Conservation (phyloP, 805 yeast genomes). For the Candida patagonica region DNA sequence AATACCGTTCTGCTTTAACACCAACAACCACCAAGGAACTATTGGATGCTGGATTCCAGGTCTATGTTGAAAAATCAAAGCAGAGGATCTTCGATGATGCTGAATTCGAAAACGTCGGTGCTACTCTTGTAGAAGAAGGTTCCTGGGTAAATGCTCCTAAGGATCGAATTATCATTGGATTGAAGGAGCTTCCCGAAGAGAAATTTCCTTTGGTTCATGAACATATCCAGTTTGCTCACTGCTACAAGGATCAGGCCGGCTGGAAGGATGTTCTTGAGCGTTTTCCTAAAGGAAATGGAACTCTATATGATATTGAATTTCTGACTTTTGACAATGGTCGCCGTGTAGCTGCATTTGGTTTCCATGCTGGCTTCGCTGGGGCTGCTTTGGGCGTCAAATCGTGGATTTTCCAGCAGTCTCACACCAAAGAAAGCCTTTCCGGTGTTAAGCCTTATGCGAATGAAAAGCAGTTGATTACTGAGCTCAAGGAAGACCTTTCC, state of each 20-base stretch:
- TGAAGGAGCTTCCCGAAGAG: constrained; percentile 91
- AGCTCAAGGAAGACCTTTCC: constrained; percentile 41
- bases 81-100: constrained; percentile 70
- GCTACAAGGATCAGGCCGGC: constrained; percentile 95
- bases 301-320: constrained; percentile 88
- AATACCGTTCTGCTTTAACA: constrained; percentile 94
- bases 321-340: constrained; percentile 90
- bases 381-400: constrained; percentile 93
- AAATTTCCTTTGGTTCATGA: constrained; percentile 89
- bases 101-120: constrained; percentile 76
- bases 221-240: constrained; percentile 97
- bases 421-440: constrained; percentile 49
- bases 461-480: constrained; percentile 61
- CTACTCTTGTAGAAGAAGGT: constrained; percentile 81
- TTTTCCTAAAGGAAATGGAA: constrained; percentile 87
- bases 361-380: constrained; percentile 99
- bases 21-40: constrained; percentile 82
- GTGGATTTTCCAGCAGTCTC: constrained; percentile 86
- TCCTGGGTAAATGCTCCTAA: constrained; percentile 90
- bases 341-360: constrained; percentile 99
- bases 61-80: constrained; percentile 78
- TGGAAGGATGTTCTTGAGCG: constrained; percentile 88
- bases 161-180: constrained; percentile 83
- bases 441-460: constrained; percentile 77
- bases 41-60: constrained; percentile 77